Percentiles rank a stretch among this genome's conserved stretches.
phyloP scores from a whole-genome alignment of 73 alveolate species.

The Symbiodinium pilosum region DNA sequence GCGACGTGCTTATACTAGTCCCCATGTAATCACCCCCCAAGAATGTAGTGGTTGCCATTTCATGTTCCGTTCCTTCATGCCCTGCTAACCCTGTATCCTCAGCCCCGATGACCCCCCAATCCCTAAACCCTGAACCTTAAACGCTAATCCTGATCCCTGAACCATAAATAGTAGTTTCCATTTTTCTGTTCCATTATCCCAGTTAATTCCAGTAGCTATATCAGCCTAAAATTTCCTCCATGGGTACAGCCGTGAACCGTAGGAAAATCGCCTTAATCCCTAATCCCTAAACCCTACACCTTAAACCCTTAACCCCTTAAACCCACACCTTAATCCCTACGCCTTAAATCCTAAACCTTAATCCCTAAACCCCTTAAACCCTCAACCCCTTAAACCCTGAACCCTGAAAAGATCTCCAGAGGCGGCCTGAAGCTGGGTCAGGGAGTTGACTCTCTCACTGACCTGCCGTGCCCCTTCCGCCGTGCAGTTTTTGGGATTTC shows the following conservation, averaged over 20 bases:
- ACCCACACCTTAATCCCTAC: background rate
- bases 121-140: background rate
- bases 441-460: conserved; percentile 52
- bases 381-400: background rate
- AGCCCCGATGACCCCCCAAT: background rate
- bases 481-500: background rate
- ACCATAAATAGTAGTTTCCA: background rate
- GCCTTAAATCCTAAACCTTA: background rate
- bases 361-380: background rate
- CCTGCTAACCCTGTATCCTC: background rate
- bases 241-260: too few species aligned
- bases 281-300: too few species aligned
- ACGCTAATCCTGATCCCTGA: background rate
- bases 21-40: too few species aligned
- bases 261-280: too few species aligned
- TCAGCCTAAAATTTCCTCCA: too few species aligned
- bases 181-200: too few species aligned
- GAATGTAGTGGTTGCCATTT: too few species aligned
- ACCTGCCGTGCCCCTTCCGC: conserved; percentile 78
- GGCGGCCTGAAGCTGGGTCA: conserved; percentile 71
- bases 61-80: too few species aligned
- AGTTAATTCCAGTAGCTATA: too few species aligned
- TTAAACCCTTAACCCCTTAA: background rate
- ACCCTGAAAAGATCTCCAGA: background rate
- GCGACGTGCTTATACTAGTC: too few species aligned